Base-by-base conservation (phyloP, 1,284 basidiomycete genomes). In the Pseudomicrostroma phylloplanum region DNA sequence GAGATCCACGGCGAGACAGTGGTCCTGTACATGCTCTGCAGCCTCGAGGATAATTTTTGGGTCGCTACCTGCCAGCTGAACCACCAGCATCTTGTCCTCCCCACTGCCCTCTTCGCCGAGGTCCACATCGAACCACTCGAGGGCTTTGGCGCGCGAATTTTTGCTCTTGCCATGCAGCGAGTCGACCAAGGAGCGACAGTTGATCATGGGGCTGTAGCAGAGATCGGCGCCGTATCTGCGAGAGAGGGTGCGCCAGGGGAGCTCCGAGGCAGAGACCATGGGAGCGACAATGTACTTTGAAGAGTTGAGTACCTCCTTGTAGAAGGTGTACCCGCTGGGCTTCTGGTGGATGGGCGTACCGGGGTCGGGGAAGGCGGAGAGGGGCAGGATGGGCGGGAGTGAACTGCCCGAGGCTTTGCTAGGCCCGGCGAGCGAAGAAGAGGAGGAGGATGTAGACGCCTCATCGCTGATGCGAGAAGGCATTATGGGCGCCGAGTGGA, bases 261-360 rank as follows among this genome's bases (percentile, higher is more conserved):
- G 84, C 80, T 97, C 93, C 74, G 89, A 92, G 81, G 94, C 91
- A 80, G 97, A 93, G 0, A 97, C 94, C 94, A 97, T 97, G 9
- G 94, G 93, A 12, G 92, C 94, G 12, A 96, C 90, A 51, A 97
- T 85, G 76, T 86, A 87, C 79, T 89, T 90, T 9, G 93, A 91
- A 69, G 87, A 88, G 7, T 90, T 88, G 17, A 54, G 21, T 43
- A 97, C 82, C 77, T 49, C 88, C 82, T 74, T 86, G 79, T 92
- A 97, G 68, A 96, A 88, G 23, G 91, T 87, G 77, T 89, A 91
- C 2, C 90, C 90, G 6, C 81, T 81, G 1, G 90, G 81, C 77
- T 92, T 94, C 6, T 48, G 17, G 60, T 76, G 67, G 12, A 58
- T 54, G 7, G 77, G 77, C 25, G 59, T 66, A 42, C 74, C 77